Conservation (phyloP, 2,329 filamentous ascomycete species). For the Lachnellula willkommii region DNA sequence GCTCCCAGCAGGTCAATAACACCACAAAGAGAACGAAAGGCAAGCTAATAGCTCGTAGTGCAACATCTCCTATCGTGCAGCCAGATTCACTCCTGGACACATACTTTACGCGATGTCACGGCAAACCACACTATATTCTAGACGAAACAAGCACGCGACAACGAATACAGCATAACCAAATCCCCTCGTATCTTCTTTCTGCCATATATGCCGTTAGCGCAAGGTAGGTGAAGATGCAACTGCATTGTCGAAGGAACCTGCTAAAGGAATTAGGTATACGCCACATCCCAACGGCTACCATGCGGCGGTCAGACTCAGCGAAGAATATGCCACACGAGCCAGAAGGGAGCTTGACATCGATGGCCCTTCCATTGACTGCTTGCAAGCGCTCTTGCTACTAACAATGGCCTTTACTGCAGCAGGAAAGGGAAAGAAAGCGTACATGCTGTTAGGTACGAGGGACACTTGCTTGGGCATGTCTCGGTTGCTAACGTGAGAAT, state of each 20-base stretch:
- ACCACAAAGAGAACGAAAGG: conserved; percentile 10
- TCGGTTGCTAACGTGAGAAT: conserved; percentile 31
- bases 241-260: neutral
- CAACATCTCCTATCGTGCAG: conserved; percentile 43
- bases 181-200: conserved; percentile 42
- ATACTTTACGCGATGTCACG: conserved; percentile 75
- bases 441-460: conserved; percentile 71
- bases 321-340: conserved; percentile 67
- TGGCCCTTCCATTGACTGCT: conserved; percentile 70
- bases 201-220: conserved; percentile 58
- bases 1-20: conserved; percentile 34
- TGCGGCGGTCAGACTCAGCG: conserved; percentile 60
- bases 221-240: conserved; percentile 41
- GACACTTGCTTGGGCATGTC: neutral
- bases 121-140: conserved; percentile 75
- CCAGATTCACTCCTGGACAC: conserved; percentile 65
- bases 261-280: conserved; percentile 54
- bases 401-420: conserved; percentile 70
- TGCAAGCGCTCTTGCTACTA: conserved; percentile 72
- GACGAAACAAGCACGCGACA: conserved; percentile 73
- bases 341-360: conserved; percentile 70
- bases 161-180: conserved; percentile 58
- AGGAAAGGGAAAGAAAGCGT: conserved; percentile 77
- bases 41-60: conserved; percentile 32
- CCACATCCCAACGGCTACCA: conserved; percentile 62